phyloP scores from a whole-genome alignment of 768 basidiomycete species.

The Leccinum rimulosum region DNA sequence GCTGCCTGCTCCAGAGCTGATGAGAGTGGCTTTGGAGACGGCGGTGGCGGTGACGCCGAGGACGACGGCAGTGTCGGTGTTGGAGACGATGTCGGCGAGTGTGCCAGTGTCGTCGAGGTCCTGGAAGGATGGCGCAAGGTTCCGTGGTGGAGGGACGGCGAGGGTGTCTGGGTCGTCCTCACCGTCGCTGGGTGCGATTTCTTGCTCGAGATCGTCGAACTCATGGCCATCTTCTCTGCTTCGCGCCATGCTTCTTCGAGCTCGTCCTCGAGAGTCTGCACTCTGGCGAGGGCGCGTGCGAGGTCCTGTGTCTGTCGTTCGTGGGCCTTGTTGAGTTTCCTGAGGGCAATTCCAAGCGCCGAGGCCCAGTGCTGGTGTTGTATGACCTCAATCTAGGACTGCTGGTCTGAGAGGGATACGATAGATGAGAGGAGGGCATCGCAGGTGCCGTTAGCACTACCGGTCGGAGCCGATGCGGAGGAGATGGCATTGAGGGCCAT shows the following conservation, averaged over 20 bases:
- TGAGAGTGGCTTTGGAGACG: constrained; percentile 36
- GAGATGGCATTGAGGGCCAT: no score
- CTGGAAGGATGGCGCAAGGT: constrained; percentile 9
- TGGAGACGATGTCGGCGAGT: constrained; percentile 23
- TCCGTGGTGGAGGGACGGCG: background rate
- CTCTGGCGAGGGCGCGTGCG: constrained; percentile 41
- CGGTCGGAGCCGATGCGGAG: no score
- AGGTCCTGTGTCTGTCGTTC: constrained; percentile 63
- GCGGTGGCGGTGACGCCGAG: constrained; percentile 38
- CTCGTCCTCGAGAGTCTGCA: constrained; percentile 61
- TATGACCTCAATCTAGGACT: constrained; percentile 57
- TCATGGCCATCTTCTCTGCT: constrained; percentile 72
- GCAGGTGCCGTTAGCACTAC: constrained; percentile 33
- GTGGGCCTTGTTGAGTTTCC: constrained; percentile 78
- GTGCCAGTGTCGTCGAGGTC: constrained; percentile 29
- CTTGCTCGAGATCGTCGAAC: constrained; percentile 42
- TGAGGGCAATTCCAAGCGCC: constrained; percentile 70
- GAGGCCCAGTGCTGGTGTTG: constrained; percentile 70
- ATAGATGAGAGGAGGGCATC: constrained; percentile 62
- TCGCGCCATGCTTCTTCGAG: constrained; percentile 80
- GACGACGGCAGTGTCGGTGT: constrained; percentile 32
- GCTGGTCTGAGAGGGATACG: constrained; percentile 57
- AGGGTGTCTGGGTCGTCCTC: constrained; percentile 3
- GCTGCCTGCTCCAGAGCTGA: constrained; percentile 10
- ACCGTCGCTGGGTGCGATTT: constrained; percentile 19